Percentiles rank a stretch among this genome's conserved stretches.
Evolutionary conservation across 75 land plant genomes (phyloP).

Genomic region (Chamaecyparis obtusa): DNA sequence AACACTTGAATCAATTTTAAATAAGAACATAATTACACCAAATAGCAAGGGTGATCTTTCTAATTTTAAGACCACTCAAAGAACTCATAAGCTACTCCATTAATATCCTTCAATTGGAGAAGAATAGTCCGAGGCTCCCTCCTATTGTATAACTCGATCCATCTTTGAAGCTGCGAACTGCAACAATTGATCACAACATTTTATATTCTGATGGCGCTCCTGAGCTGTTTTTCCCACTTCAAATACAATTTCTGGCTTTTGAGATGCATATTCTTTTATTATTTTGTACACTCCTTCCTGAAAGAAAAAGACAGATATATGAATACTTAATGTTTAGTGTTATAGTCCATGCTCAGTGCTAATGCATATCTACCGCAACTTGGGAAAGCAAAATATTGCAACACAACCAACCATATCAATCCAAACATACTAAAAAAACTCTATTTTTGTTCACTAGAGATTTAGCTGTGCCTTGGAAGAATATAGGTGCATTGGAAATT

Average conservation of each 20-base stretch:
- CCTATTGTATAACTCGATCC: background rate
- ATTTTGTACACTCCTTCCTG: background rate
- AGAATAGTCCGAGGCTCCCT: background rate
- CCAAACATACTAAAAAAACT: background rate
- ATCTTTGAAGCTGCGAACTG: background rate
- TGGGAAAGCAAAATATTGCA: background rate
- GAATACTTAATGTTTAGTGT: background rate
- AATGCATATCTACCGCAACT: background rate
- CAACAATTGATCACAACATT: background rate
- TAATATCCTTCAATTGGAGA: background rate
- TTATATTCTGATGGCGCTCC: background rate
- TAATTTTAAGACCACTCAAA: background rate
- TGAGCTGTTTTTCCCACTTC: background rate
- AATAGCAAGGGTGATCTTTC: background rate
- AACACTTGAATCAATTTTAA: background rate
- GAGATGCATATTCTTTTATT: background rate
- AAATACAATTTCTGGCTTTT: background rate
- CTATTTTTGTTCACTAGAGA: background rate
- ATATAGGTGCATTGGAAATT: background rate
- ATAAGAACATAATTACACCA: background rate
- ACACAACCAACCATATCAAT: background rate
- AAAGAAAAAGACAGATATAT: background rate
- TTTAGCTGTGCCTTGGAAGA: background rate
- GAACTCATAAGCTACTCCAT: background rate
- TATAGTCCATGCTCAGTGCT: background rate